Evolutionary conservation across 1,284 basidiomycete species (phyloP), one percentile per base, ranked within the genome.

Genomic region (Microbotryum silenes-acaulis): DNA sequence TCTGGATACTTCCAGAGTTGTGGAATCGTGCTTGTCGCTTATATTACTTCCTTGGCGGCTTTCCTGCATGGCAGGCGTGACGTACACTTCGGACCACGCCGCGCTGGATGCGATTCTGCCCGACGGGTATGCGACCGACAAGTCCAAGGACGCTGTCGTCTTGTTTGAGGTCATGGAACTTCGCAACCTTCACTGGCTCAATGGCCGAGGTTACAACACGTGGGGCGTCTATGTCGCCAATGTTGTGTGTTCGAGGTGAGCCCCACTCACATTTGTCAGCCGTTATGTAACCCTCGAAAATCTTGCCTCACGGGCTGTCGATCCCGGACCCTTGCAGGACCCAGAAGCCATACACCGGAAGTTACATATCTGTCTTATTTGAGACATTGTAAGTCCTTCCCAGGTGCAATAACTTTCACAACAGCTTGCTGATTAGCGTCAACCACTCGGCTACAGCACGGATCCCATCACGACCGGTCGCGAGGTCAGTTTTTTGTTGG

Each of bases 91-190:
- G 4, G 49, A 57, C 5, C 52, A 58, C n/a, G 61, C 52, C 3
- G 31, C 42, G 3, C 50, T 69, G 27, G 48, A 68, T 16, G 56
- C 57, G 16, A 25, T 69, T 10, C 56, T 69, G 3, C 68, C 66
- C 7, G 57, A 60, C 0, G 68, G 68, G 23, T 69, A 69, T 56
- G 25, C 51, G 14, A 7, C 44, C 8, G 51, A 56, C 49, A 12
- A 20, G 4, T 25, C 33, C 12, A 46, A 51, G 27, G 23, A 56
- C 20, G 54, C 70, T 5, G 68, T 66, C 3, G 59, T 72, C 25
- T 51, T 72, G 18, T 72, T 71, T 60, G 70, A 72, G 48, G 61
- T 64, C n/a, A 72, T 72, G 70, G 60, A 71, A n/a, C 59, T 72
- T 6, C 62, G 71, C 37, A 72, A 72, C 10, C 58, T 72, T 2